Base-by-base conservation (phyloP, 371 early-diverging fungal species). In the Basidiobolus meristosporus region DNA sequence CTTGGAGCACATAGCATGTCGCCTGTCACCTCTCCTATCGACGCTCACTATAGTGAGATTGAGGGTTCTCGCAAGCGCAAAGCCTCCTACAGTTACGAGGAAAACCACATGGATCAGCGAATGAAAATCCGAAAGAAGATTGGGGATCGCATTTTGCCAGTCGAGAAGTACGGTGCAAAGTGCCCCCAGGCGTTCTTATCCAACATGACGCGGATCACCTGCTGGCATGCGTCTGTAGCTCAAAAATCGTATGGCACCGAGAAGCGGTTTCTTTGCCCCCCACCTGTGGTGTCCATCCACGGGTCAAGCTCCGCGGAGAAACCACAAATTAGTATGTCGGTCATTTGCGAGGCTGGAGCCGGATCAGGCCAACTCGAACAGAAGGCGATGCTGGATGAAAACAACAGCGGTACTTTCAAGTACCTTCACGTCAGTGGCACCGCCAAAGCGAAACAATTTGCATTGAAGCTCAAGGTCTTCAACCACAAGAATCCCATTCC, bases 211-310 rank as follows among this genome's bases (percentile, higher is more conserved):
- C 68, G 65, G 19, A 60, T 76, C 39, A 65, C 65, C 28, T 73
- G 73, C 43, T 57, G 63, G 26, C 73, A 76, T 52, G 73, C 75
- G 2, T 55, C 70, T 0, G 75, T 76, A 15, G 86, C 82, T 4
- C 86, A 86, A 52, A 86, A 86, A 57, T 82, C 83, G 2, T 86
- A 86, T 47, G 86, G 86, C n/a, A 68, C 73, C 38, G 86, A 86
- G 46, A 83, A 83, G 52, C 67, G 86, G 0, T 85, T 81, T 48
- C 52, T 85, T 21, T 83, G 82, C 51, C 86, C 86, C 23, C 83
- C 86, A 17, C 86, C 86, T 3, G 63, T 77, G 10, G 69, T 82
- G 12, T 45, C 46, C 28, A 46, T 60, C 32, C 45, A 52, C 36
- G 52, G 51, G 18, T 39, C 46, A 7, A 41, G 43, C 7, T 35